Evolutionary conservation across 2,329 filamentous ascomycete genomes (phyloP), one percentile per base, ranked within the genome.

Genomic region (Pyrenophora graminea): DNA sequence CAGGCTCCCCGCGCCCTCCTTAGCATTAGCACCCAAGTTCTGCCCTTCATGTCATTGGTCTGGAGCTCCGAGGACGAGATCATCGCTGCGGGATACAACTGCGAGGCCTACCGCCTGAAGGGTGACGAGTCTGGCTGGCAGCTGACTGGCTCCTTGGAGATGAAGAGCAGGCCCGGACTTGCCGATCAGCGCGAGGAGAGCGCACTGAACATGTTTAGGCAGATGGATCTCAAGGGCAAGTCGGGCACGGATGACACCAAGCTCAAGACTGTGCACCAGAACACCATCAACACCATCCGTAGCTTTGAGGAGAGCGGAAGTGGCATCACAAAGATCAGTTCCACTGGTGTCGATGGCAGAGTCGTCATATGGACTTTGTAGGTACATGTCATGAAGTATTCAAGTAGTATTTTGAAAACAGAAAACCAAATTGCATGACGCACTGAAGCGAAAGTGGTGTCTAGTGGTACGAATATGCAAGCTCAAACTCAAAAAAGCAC

Each of bases 151-250:
- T 88, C 90, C 3, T 78, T 97, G 55, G 92, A 97, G 77, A 79
- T 80, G 41, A 91, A 92, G 76, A 71, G 83, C 42, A 78, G 82
- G 4, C 79, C 82, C 23, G 87, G 83, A 36, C 73, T 80, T 48
- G 77, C 75, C 2, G 85, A 82, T 51, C 83, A 84, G 48, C 83
- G 88, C 27, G 94, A 97, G 76, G 94, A 97, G 74, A 94, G 89
- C 59, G 94, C 94, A 19, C 79, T 97, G 73, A 96, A 97, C 76
- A 96, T 97, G 91, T 99, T 99, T 79, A 85, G 86, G 67, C 92
- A 97, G 79, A 97, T 99, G 94, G 94, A 99, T 75, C 82, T 99
- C 60, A 96, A 94, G 82, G 94, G 94, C 56, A 96, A 96, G 77
- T 53, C 46, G 31, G 59, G 59, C 43, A 79, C 82, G 48, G 91